These are phyloP conservation scores for Quillaja saponaria DNA, from an alignment of 306 rosid genomes.

Conservation along the genomic window DNA sequence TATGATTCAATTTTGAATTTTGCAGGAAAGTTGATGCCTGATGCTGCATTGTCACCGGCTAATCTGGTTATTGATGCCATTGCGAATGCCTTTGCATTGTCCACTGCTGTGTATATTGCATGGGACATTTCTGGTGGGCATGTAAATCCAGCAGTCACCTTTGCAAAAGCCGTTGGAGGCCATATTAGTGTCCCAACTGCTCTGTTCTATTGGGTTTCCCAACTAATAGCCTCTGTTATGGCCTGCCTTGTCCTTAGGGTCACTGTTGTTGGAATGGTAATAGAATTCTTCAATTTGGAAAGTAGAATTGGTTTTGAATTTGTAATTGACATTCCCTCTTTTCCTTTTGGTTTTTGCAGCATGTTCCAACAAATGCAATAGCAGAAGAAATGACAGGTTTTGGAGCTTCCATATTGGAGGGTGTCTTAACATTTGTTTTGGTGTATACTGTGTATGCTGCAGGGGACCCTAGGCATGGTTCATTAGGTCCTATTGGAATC, in stretches of 20 bases:
- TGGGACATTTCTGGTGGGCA: slow-evolving; percentile 81
- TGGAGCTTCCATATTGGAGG: slow-evolving; percentile 86
- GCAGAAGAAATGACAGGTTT: slow-evolving; percentile 90
- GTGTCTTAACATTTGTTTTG: slow-evolving; percentile 61
- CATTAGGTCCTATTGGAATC: slow-evolving; percentile 52
- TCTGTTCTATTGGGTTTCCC: slow-evolving; percentile 74
- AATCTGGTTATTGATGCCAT: slow-evolving; percentile 58
- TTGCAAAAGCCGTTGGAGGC: slow-evolving; percentile 76
- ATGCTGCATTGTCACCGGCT: slow-evolving; percentile 52
- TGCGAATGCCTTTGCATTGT: slow-evolving; percentile 58
- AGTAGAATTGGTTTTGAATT: no score
- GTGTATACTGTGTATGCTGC: slow-evolving; percentile 77
- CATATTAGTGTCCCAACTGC: slow-evolving; percentile 76
- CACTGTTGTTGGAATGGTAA: slow-evolving; percentile 71
- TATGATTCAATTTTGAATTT: no score
- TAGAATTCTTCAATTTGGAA: no score
- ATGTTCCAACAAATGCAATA: slow-evolving; percentile 57
- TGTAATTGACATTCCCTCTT: not conserved
- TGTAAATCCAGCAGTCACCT: slow-evolving; percentile 83
- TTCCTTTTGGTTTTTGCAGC: slow-evolving; percentile 42
- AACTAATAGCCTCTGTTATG: slow-evolving; percentile 69
- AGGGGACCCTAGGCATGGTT: slow-evolving; percentile 62
- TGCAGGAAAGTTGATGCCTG: slow-evolving; percentile 71
- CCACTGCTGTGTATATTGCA: slow-evolving; percentile 52
- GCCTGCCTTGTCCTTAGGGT: slow-evolving; percentile 76